phyloP scores from a whole-genome alignment of 1,284 basidiomycete genomes.

The Kwoniella shivajii region DNA sequence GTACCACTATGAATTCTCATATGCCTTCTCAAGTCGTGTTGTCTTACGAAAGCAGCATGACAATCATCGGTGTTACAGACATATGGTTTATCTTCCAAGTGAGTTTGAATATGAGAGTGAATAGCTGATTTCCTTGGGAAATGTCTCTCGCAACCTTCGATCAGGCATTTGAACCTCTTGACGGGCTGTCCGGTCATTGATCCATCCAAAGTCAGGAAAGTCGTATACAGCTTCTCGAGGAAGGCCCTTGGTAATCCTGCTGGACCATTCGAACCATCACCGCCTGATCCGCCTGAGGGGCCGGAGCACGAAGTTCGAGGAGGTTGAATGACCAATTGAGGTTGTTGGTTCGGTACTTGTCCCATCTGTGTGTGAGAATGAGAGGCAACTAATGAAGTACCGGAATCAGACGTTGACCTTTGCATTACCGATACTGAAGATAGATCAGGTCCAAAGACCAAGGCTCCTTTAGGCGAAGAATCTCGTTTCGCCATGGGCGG shows the following conservation, averaged over 20 bases:
- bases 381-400: neutral
- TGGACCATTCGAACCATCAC: neutral
- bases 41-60: conserved; percentile 55
- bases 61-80: conserved; percentile 51
- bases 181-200: conserved; percentile 26
- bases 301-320: conserved; percentile 11
- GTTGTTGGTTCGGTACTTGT: conserved; percentile 15
- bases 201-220: conserved; percentile 36
- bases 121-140: conserved; percentile 57
- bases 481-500: neutral
- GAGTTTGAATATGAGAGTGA: conserved; percentile 57
- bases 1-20: conserved; percentile 55
- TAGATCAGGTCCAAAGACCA: conserved; percentile 27
- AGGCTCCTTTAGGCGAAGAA: conserved; percentile 13
- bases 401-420: conserved; percentile 8
- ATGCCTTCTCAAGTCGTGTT: conserved; percentile 56
- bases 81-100: conserved; percentile 59
- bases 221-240: conserved; percentile 35
- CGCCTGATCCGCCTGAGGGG: neutral
- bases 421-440: conserved; percentile 14
- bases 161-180: conserved; percentile 54
- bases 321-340: conserved; percentile 27
- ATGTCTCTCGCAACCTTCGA: conserved; percentile 53
- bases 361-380: too few species aligned
- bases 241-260: conserved; percentile 30